phyloP scores from a whole-genome alignment of 2,329 filamentous ascomycete genomes.

The Trichoderma gracile region DNA sequence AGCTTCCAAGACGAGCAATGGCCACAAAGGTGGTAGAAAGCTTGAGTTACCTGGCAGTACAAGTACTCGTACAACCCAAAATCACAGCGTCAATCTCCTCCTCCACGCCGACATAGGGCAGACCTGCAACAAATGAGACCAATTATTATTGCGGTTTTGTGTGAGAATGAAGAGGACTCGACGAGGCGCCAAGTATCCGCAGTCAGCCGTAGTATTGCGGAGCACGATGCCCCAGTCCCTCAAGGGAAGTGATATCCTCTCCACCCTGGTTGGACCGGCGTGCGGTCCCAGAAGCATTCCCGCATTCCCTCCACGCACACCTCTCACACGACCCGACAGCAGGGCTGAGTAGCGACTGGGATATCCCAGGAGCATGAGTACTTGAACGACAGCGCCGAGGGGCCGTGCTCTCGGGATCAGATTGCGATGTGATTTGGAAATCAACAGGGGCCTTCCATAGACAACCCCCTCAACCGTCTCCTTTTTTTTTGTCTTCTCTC shows the following conservation, averaged over 20 bases:
- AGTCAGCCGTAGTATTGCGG: constrained; percentile 13
- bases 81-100: constrained; percentile 9
- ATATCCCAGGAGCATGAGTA: constrained; percentile 14
- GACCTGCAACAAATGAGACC: constrained; percentile 13
- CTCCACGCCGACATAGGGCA: constrained; percentile 18
- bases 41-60: too few relatives aligned
- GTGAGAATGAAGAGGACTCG: constrained; percentile 12
- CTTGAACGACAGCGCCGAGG: constrained; percentile 17
- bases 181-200: constrained; percentile 23
- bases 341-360: constrained; percentile 25
- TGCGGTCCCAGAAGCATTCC: constrained; percentile 5
- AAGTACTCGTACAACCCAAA: background rate
- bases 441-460: constrained; percentile 3
- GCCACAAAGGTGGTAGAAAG: background rate
- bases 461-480: background rate
- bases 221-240: constrained; percentile 10
- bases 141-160: background rate
- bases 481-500: background rate
- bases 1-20: constrained; percentile 2
- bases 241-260: background rate
- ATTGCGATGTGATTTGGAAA: constrained; percentile 24
- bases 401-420: constrained; percentile 23
- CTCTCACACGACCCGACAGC: constrained; percentile 23
- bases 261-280: constrained; percentile 9
- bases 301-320: constrained; percentile 11